Evolutionary conservation across 2,329 filamentous ascomycete species (phyloP).

Genomic region (Curvularia lunata): DNA sequence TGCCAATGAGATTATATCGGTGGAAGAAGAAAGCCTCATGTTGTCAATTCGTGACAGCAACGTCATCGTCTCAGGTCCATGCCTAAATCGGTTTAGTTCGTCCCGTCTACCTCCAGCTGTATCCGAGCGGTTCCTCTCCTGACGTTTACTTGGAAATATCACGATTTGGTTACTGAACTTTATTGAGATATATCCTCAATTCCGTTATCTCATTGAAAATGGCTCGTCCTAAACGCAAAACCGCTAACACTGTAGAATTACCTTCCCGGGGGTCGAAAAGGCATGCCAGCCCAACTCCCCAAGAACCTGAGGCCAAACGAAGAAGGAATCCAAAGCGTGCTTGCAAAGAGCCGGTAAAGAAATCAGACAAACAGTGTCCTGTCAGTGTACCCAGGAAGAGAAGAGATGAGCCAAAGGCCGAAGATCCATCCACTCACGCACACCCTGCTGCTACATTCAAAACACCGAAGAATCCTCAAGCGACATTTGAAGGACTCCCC

Average conservation of each 20-base stretch:
- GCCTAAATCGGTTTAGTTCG: not conserved
- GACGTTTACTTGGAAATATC: not conserved
- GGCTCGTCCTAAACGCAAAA: conserved; percentile 2
- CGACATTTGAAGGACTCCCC: conserved; percentile 3
- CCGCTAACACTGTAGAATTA: not conserved
- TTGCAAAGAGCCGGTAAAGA: not conserved
- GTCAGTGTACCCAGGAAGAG: not conserved
- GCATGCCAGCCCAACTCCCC: not conserved
- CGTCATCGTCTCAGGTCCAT: not conserved
- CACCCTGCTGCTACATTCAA: conserved; percentile 3
- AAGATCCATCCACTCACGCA: not conserved
- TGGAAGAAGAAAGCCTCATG: not conserved
- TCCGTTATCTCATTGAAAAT: not conserved
- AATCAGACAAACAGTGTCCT: not conserved
- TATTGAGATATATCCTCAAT: not conserved
- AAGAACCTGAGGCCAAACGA: not conserved
- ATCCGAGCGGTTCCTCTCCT: not conserved
- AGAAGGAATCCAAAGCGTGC: not conserved
- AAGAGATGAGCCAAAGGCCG: not conserved
- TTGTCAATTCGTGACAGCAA: not conserved
- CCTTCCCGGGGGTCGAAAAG: not conserved
- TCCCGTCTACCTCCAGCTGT: not conserved
- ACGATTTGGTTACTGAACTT: not conserved
- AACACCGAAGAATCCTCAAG: not conserved
- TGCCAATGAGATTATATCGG: no score